A percentile compares a stretch with the other conserved stretches of the same genome.
Conservation (phyloP, 2,329 filamentous ascomycete genomes). For the Simplicillium sp. region DNA sequence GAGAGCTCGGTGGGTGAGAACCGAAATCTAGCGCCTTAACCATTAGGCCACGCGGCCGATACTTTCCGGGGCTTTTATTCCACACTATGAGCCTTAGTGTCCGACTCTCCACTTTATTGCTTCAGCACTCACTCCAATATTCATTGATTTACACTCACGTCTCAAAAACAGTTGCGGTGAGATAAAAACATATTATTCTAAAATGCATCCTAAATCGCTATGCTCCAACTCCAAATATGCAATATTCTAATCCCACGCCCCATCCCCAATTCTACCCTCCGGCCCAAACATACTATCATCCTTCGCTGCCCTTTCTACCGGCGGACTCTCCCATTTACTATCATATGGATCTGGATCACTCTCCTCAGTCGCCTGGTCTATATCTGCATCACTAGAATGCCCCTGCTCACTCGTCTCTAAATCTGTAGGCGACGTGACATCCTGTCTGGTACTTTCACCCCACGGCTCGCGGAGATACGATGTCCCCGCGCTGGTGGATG, state of each 20-base stretch:
- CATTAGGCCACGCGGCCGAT: constrained; percentile 32
- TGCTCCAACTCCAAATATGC: background rate
- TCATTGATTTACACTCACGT: too few species aligned
- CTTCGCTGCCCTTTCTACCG: constrained; percentile 6
- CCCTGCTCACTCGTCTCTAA: constrained; percentile 21
- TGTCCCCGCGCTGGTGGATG: too few species aligned
- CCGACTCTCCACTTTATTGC: background rate
- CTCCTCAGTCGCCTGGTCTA: constrained; percentile 20
- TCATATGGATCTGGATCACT: constrained; percentile 22
- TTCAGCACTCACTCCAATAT: too few species aligned
- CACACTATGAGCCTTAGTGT: background rate
- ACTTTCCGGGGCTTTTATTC: background rate
- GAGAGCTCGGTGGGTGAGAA: constrained; percentile 14
- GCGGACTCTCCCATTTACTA: constrained; percentile 7
- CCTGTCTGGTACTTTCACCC: background rate
- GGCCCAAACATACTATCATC: constrained; percentile 6
- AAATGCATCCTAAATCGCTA: background rate
- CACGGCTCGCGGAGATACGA: too few species aligned
- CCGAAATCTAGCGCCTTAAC: constrained; percentile 34
- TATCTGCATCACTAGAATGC: constrained; percentile 20
- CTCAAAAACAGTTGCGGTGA: too few species aligned
- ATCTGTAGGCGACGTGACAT: constrained; percentile 17
- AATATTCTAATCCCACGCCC: constrained; percentile 3
- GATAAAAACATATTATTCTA: background rate
- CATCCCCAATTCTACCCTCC: constrained; percentile 1